These are phyloP conservation scores for Dimargaris xerosporica DNA, from an alignment of 192 early-diverging fungal species.

Conservation along the genomic window DNA sequence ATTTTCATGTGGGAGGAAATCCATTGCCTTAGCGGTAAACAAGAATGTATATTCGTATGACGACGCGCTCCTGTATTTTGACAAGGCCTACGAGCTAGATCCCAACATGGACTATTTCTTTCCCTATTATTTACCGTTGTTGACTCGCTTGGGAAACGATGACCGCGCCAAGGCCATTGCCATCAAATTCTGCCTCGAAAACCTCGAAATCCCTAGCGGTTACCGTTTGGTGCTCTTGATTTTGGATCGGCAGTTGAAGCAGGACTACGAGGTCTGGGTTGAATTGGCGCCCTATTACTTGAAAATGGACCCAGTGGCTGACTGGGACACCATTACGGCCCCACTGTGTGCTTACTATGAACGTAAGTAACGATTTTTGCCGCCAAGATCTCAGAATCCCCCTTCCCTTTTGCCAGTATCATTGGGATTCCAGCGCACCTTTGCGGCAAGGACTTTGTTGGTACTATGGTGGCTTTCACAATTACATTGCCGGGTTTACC, in stretches of 20 bases:
- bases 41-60: no score
- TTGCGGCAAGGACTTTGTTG: background rate
- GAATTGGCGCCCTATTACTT: background rate
- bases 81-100: conserved; percentile 2
- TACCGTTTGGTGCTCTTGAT: conserved; percentile 7
- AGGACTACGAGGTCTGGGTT: background rate
- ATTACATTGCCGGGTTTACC: background rate
- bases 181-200: background rate
- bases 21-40: no score
- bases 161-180: background rate
- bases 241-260: background rate
- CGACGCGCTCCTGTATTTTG: background rate
- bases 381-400: background rate
- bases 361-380: background rate
- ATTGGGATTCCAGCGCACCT: background rate
- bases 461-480: background rate
- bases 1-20: no score
- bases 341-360: conserved; percentile 12
- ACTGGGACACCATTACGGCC: background rate
- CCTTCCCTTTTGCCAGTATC: background rate
- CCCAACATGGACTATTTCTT: conserved; percentile 1
- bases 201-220: background rate
- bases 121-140: background rate
- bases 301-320: conserved; percentile 6
- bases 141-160: background rate